Evolutionary conservation across 768 basidiomycete genomes (phyloP).

Genomic region (Tephrocybe rancida): DNA sequence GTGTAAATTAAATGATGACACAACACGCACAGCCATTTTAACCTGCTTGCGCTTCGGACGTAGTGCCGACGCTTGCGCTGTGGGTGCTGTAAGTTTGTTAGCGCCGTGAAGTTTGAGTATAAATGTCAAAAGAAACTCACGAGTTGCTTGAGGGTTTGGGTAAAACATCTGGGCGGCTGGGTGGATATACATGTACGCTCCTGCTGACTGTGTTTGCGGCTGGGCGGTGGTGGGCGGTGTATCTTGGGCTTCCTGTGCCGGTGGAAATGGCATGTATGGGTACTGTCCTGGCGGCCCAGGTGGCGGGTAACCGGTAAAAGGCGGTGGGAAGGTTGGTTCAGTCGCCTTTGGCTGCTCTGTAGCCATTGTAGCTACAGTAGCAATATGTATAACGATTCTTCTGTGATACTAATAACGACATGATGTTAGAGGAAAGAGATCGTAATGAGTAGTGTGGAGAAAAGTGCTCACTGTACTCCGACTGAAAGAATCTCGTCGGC

Average conservation of each 20-base stretch:
- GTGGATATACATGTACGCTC: conserved; percentile 42
- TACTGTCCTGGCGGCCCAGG: conserved; percentile 33
- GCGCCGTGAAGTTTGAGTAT: background rate
- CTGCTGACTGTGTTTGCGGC: conserved; percentile 29
- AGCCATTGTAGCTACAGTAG: conserved; percentile 22
- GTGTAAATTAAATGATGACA: background rate
- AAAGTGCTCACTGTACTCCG: conserved; percentile 8
- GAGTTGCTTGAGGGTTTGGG: conserved; percentile 29
- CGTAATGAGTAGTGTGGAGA: background rate
- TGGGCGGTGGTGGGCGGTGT: conserved; percentile 8
- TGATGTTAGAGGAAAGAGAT: no score
- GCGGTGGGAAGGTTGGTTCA: conserved; percentile 32
- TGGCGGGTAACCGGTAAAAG: conserved; percentile 28
- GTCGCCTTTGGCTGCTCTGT: conserved; percentile 35
- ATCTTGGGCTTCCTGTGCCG: conserved; percentile 31
- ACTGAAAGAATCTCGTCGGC: conserved; percentile 16
- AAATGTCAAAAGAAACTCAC: background rate
- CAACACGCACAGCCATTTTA: conserved; percentile 69
- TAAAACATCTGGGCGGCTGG: conserved; percentile 47
- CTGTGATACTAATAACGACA: no score
- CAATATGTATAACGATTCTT: background rate
- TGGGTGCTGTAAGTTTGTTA: conserved; percentile 18
- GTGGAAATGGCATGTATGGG: conserved; percentile 44
- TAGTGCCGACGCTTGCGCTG: conserved; percentile 25
- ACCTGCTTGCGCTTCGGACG: conserved; percentile 84